Base-by-base conservation (phyloP, 371 early-diverging fungal species). In the Apophysomyces variabilis region DNA sequence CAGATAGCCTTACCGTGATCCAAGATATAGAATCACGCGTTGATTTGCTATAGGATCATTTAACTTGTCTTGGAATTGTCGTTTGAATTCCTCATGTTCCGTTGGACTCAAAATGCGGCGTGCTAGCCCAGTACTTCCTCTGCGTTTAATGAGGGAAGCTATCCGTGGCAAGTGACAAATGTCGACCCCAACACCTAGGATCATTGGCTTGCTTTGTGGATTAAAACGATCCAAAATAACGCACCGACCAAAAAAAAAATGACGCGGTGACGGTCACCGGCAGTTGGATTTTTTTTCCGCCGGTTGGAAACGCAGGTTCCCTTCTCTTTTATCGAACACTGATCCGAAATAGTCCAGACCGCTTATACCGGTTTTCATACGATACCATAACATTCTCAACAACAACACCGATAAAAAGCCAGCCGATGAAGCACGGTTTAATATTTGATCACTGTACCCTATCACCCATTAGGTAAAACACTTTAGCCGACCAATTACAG, bases 111-210 rank as follows among this genome's bases (percentile, higher is more conserved):
- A 57, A 38, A 86, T 84, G 5, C 87, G 72, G 26, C 66, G 70
- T 1, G 83, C 78, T 46, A 86, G 65, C n/a, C 59, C 61, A 38
- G 69, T 71, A 7, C 60, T 62, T 3, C 78, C 74, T 37, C 71
- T 73, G 64, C 78, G 69, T 47, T 69, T 26, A 13, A 82, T 60
- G 5, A 85, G 58, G 1, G 65, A 35, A 1, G 67, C 67, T 16
- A 85, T 72, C 9, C 86, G 70, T 16, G 82, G 81, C 16, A 88
- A 61, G 65, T 85, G 83, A 5, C 86, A 65, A 66, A 88, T 82
- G 66, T 88, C 88, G 47, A 86, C 75, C 11, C 88, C 88, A 57
- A 88, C 80, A 0, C 88, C 88, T 13, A 88, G 56, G 13, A 88
- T 82, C 75, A 82, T 84, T 54, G 44, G 32, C 26, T 16, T 50